These are phyloP conservation scores for Hygrophoropsis aurantiaca DNA, from an alignment of 768 basidiomycete species.

Conservation along the genomic window DNA sequence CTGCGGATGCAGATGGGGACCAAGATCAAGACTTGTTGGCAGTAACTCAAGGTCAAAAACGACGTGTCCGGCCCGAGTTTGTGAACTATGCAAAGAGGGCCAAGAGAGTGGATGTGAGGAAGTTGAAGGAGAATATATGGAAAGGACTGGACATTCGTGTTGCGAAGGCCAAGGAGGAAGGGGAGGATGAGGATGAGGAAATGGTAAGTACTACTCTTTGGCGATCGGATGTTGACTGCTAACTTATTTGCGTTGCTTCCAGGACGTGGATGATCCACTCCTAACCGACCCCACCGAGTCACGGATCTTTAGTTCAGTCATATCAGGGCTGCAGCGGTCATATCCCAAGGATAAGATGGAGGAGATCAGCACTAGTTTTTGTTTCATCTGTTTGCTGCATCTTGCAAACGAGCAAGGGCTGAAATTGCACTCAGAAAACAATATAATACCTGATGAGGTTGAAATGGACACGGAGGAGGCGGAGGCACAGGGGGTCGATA, in stretches of 20 bases:
- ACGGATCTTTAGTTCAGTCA: constrained; percentile 76
- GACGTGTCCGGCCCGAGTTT: constrained; percentile 80
- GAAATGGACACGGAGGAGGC: constrained; percentile 36
- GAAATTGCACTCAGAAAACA: constrained; percentile 61
- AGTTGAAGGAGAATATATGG: constrained; percentile 98
- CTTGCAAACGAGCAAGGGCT: constrained; percentile 96
- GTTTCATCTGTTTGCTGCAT: constrained; percentile 97
- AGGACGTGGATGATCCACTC: constrained; percentile 55
- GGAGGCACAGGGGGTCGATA: constrained; percentile 40
- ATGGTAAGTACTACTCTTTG: constrained; percentile 68
- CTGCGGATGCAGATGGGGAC: constrained; percentile 44
- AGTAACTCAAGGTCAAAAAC: constrained; percentile 71
- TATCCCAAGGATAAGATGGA: constrained; percentile 95
- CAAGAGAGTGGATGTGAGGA: constrained; percentile 94
- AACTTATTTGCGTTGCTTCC: constrained; percentile 2
- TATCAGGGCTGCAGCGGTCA: constrained; percentile 73
- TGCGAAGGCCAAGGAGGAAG: constrained; percentile 23
- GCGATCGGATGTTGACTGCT: too few relatives aligned
- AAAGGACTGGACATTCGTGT: constrained; percentile 81
- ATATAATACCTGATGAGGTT: constrained; percentile 36
- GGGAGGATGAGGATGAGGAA: constrained; percentile 42
- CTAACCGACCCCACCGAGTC: constrained; percentile 66
- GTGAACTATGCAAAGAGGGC: constrained; percentile 95
- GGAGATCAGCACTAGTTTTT: constrained; percentile 98
- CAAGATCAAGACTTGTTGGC: constrained; percentile 89